Base-by-base conservation (phyloP, 805 yeast genomes). In the Pichia manshurica region DNA sequence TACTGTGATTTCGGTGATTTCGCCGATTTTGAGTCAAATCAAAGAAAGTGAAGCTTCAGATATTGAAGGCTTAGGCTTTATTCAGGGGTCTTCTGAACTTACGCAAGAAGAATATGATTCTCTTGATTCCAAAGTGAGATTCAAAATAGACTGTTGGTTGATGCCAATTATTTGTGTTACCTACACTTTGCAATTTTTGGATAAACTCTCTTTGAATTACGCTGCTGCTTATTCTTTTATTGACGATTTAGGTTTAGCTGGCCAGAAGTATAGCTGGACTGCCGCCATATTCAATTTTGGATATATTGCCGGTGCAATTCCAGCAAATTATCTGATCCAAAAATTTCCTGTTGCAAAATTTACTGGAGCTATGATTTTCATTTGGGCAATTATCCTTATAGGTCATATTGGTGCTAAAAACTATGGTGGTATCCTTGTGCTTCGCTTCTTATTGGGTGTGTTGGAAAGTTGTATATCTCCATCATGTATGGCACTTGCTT, bases 321-420 rank as follows among this genome's bases (percentile, higher is more conserved):
- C 19, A 35, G 38, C 42, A 39, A 39, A 28, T 28, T 39, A 39
- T 28, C 42, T 39, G 25, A 39, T 39, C 29, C 87, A 82, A 60
- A 73, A 67, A 50, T 74, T 79, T 47, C 83, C 83, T 1, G 70
- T 82, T 52, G 73, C 79, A 13, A 74, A 74, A 50, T 66, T 78
- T 4, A 68, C 75, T 2, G 67, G 78, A n/a, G 53, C 62, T 1
- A 77, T 74, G 54, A 69, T 82, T 39, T 50, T 81, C 3, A 33
- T 75, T 0, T 84, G 91, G 89, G 88, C 87, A 10, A 59, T 75
- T 15, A 62, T 81, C 35, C 68, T 75, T 42, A 62, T 77, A 23
- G 80, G 76, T 49, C 73, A 84, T 0, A 73, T 75, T 56, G 66
- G 73, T 0, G 75, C 74, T 23, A 53, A 50, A 44, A 72, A 67